Conservation (phyloP, 2,329 filamentous ascomycete genomes). For the Fusarium papillatum region DNA sequence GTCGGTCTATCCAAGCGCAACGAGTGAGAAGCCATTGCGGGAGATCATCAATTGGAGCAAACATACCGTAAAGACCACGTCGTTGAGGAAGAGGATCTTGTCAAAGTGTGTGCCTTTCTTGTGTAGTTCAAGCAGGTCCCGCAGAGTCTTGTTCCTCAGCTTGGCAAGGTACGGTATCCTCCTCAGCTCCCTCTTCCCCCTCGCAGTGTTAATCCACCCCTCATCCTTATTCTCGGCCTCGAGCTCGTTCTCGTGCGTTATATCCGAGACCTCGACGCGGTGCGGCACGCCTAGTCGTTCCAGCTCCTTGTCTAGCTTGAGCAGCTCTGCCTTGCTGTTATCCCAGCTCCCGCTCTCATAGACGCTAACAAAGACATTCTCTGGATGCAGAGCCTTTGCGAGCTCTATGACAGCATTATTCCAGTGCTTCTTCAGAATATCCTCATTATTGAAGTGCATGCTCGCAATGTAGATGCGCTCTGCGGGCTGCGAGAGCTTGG, state of each 20-base stretch:
- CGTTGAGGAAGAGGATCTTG: conserved; percentile 73
- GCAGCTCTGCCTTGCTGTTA: conserved; percentile 73
- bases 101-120: conserved; percentile 66
- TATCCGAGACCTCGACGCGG: conserved; percentile 69
- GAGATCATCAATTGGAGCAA: background rate
- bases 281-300: conserved; percentile 64
- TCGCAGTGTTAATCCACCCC: conserved; percentile 75
- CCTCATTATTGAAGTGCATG: conserved; percentile 77
- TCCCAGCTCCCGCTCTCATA: conserved; percentile 80
- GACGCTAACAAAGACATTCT: conserved; percentile 78
- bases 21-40: conserved; percentile 3
- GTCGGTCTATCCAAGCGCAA: conserved; percentile 55
- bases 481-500: conserved; percentile 44
- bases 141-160: conserved; percentile 74
- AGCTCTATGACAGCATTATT: conserved; percentile 70
- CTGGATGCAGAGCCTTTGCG: conserved; percentile 67
- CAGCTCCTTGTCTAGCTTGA: conserved; percentile 67
- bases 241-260: conserved; percentile 71
- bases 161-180: conserved; percentile 78
- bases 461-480: conserved; percentile 75
- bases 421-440: conserved; percentile 73
- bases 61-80: conserved; percentile 71
- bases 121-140: conserved; percentile 67
- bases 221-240: conserved; percentile 55
- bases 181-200: conserved; percentile 67